Conservation (phyloP, 352 stramenopile species). For the Phytopythium ostracodes region DNA sequence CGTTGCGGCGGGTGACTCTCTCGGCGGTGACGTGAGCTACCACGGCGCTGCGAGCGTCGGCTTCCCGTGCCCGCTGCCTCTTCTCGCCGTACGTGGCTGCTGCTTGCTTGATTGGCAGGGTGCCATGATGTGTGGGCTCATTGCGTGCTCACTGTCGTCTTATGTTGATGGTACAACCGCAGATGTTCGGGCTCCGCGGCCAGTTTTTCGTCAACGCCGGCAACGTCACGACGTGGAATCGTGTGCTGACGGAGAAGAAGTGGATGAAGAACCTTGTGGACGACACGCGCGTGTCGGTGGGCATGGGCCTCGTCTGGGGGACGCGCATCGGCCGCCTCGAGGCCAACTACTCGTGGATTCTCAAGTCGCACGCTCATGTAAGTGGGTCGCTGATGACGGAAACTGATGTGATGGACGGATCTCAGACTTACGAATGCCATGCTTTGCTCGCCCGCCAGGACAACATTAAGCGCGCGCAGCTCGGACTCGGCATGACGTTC, state of each 20-base stretch:
- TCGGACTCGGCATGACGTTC: slow-evolving; percentile 83
- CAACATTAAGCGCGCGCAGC: slow-evolving; percentile 82
- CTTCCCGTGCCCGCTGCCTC: slow-evolving; percentile 80
- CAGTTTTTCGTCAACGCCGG: slow-evolving; percentile 90
- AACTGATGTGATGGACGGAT: not conserved
- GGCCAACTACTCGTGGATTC: slow-evolving; percentile 91
- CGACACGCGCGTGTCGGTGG: slow-evolving; percentile 84
- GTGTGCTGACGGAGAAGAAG: slow-evolving; percentile 82
- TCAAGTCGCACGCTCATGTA: slow-evolving; percentile 80
- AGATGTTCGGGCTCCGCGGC: slow-evolving; percentile 81
- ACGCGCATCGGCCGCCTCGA: slow-evolving; percentile 85
- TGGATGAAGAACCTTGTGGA: slow-evolving; percentile 88
- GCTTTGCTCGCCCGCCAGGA: slow-evolving; percentile 38
- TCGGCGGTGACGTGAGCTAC: slow-evolving; percentile 89
- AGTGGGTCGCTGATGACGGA: slow-evolving; percentile 15
- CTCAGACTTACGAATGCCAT: not conserved
- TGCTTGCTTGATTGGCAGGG: not conserved
- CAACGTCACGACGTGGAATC: slow-evolving; percentile 87
- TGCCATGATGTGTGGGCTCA: slow-evolving; percentile 7
- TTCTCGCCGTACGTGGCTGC: slow-evolving; percentile 63
- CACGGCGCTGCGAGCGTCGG: slow-evolving; percentile 77
- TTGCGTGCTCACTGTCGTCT: not conserved
- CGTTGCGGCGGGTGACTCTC: slow-evolving; percentile 73
- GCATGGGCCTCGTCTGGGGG: slow-evolving; percentile 84
- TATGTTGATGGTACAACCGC: slow-evolving; percentile 6